Evolutionary conservation across 1,139 yeast species (phyloP).

Genomic region (Hemisphaericaspora xylanilytica): DNA sequence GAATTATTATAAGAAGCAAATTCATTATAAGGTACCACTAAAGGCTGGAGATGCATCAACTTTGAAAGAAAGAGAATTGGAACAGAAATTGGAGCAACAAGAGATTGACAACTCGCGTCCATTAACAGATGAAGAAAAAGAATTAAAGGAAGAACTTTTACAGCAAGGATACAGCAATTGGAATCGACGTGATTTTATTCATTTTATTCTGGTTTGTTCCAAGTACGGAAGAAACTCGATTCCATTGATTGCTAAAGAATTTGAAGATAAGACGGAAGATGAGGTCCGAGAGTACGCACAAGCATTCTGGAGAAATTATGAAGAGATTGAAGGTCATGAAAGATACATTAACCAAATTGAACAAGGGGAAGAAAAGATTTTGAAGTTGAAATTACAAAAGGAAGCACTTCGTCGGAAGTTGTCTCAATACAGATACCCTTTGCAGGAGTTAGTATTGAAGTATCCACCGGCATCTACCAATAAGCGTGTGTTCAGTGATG

Average conservation of each 20-base stretch:
- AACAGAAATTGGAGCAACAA: slow-evolving; percentile 56
- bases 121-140: slow-evolving; percentile 66
- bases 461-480: slow-evolving; percentile 59
- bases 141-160: slow-evolving; percentile 52
- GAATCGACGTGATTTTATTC: slow-evolving; percentile 71
- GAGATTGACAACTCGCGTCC: slow-evolving; percentile 65
- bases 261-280: slow-evolving; percentile 64
- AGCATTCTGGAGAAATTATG: slow-evolving; percentile 64
- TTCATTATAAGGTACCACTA: slow-evolving; percentile 49
- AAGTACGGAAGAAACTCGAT: slow-evolving; percentile 71
- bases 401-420: slow-evolving; percentile 66
- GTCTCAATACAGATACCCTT: slow-evolving; percentile 58
- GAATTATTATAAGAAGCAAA: slow-evolving; percentile 53
- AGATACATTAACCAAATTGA: slow-evolving; percentile 65
- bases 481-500: slow-evolving; percentile 63
- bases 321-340: slow-evolving; percentile 72
- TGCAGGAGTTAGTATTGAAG: slow-evolving; percentile 60
- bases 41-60: slow-evolving; percentile 42
- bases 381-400: slow-evolving; percentile 57
- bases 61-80: slow-evolving; percentile 46
- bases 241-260: slow-evolving; percentile 57
- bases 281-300: slow-evolving; percentile 66
- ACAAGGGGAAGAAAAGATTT: slow-evolving; percentile 70
- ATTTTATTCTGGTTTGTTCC: slow-evolving; percentile 57
- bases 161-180: slow-evolving; percentile 61